These are phyloP conservation scores for Phytophthora palmivora DNA, from an alignment of 352 stramenopile genomes.

Conservation along the genomic window DNA sequence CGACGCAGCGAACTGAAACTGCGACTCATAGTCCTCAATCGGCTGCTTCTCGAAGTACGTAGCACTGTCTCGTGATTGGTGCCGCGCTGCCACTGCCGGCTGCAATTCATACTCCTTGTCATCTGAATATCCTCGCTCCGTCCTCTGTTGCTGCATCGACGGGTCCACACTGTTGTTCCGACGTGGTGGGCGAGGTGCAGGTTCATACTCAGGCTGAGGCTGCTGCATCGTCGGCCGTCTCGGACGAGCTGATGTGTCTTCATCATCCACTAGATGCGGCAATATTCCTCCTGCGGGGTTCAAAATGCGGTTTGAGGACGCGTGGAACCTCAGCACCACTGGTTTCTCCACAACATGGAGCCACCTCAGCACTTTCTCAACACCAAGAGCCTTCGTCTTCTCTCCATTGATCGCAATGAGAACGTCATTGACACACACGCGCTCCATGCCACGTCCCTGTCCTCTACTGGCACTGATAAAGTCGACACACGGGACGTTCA, in stretches of 20 bases:
- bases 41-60: conserved; percentile 35
- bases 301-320: conserved; percentile 73
- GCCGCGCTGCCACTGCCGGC: conserved; percentile 18
- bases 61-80: conserved; percentile 28
- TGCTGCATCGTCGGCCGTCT: conserved; percentile 23
- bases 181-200: conserved; percentile 32
- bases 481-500: conserved; percentile 79
- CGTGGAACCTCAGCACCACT: conserved; percentile 79
- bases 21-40: conserved; percentile 25
- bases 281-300: conserved; percentile 29
- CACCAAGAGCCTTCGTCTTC: conserved; percentile 75
- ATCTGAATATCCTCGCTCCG: conserved; percentile 22
- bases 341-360: conserved; percentile 80
- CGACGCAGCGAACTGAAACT: conserved; percentile 15
- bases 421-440: conserved; percentile 83
- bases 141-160: conserved; percentile 11
- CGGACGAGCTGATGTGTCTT: conserved; percentile 11
- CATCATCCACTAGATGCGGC: conserved; percentile 32
- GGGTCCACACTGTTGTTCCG: conserved; percentile 44
- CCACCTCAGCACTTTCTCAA: conserved; percentile 81
- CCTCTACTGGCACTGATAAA: conserved; percentile 64
- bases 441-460: conserved; percentile 76
- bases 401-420: conserved; percentile 84
- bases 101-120: conserved; percentile 34
- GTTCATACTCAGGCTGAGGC: conserved; percentile 46